Percentiles rank a stretch among this genome's conserved stretches.
Evolutionary conservation across 2,329 filamentous ascomycete genomes (phyloP).

Genomic region (Rhytidhysteron rufulum): DNA sequence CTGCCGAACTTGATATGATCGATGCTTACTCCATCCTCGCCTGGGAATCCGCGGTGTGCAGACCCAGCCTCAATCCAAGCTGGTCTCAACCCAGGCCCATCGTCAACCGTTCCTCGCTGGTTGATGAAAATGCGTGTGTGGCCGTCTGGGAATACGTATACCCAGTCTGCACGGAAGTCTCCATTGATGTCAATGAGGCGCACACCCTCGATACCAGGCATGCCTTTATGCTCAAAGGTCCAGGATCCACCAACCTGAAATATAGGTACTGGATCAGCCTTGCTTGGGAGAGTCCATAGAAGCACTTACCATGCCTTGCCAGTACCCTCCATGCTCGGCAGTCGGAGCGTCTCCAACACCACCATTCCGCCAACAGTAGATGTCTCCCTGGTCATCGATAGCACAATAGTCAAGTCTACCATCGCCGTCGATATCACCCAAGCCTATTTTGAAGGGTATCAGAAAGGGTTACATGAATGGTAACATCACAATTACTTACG

Average conservation of each 20-base stretch:
- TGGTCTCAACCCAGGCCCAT: not conserved
- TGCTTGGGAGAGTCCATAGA: too few relatives aligned
- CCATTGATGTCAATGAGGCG: conserved; percentile 2
- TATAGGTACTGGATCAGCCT: too few relatives aligned
- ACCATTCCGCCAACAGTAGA: conserved; percentile 33
- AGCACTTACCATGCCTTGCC: conserved; percentile 35
- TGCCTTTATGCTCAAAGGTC: not conserved
- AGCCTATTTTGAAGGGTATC: too few relatives aligned
- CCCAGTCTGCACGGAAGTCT: not conserved
- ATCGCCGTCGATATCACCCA: conserved; percentile 34
- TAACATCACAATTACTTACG: too few relatives aligned
- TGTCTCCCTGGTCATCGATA: conserved; percentile 17
- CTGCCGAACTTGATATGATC: too few relatives aligned
- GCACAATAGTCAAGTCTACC: conserved; percentile 34
- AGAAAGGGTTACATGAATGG: too few relatives aligned
- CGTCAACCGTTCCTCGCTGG: not conserved
- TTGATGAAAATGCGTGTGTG: not conserved
- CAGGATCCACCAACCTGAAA: too few relatives aligned
- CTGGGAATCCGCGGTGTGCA: not conserved
- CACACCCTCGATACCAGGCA: not conserved
- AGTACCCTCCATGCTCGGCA: conserved; percentile 16
- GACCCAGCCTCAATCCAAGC: not conserved
- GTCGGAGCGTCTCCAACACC: conserved; percentile 21
- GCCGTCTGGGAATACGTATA: conserved; percentile 1
- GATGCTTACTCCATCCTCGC: too few relatives aligned